These are phyloP conservation scores for Boechera retrofracta DNA, from an alignment of 345 rosid genomes.

Conservation along the genomic window DNA sequence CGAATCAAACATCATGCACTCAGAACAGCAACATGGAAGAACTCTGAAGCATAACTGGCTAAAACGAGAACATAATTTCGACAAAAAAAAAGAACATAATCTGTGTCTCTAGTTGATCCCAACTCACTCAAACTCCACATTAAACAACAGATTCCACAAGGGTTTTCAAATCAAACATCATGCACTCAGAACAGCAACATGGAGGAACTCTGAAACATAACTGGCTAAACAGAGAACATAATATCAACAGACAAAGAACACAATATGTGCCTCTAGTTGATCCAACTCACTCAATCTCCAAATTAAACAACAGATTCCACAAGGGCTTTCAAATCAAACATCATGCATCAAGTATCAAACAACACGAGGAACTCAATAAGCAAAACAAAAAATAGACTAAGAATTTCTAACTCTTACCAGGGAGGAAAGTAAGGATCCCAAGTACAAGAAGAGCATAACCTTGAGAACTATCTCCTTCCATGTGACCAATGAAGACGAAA, in stretches of 20 bases:
- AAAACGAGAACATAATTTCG: no score
- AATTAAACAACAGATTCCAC: neutral
- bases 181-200: neutral
- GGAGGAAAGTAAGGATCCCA: constrained; percentile 82
- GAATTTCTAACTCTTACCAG: constrained; percentile 52
- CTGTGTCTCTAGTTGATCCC: no score
- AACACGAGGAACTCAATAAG: neutral
- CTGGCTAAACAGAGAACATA: neutral
- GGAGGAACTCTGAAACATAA: neutral
- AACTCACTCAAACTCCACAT: no score
- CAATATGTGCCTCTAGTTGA: neutral
- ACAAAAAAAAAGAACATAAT: no score
- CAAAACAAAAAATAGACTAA: neutral
- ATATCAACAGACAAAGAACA: constrained; percentile 3
- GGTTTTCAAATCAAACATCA: no score
- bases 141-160: no score
- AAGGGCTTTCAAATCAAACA: neutral
- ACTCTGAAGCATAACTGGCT: no score
- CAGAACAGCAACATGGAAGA: neutral
- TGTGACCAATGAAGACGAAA: constrained; percentile 82
- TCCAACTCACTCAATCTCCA: neutral
- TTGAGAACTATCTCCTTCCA: constrained; percentile 85
- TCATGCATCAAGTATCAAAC: neutral
- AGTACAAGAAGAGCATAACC: constrained; percentile 79
- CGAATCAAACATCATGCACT: neutral